Percentiles rank a stretch among this genome's conserved stretches.
These are phyloP conservation scores for Phytophthora vignae DNA, from an alignment of 352 stramenopile genomes.

Conservation along the genomic window DNA sequence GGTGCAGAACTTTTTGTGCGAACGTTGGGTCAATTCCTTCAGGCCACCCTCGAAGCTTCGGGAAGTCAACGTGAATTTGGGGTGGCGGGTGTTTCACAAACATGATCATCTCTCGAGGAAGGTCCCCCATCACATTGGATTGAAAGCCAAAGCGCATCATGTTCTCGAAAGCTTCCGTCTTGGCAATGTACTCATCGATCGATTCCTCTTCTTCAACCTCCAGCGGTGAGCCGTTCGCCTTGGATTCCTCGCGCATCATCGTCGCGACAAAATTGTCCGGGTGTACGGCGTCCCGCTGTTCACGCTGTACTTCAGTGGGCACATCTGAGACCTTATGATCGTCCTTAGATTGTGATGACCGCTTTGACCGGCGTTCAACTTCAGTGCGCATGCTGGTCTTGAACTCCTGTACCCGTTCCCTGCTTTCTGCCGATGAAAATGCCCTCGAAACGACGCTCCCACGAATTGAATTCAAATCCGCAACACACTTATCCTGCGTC, in stretches of 20 bases:
- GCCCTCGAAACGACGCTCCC: slow-evolving; percentile 5
- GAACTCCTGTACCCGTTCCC: slow-evolving; percentile 17
- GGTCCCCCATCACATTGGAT: not conserved
- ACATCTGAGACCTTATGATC: not conserved
- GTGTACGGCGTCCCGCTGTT: not conserved
- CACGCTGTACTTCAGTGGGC: not conserved
- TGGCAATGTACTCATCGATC: slow-evolving; percentile 37
- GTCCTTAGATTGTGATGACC: not conserved
- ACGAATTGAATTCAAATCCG: slow-evolving; percentile 18
- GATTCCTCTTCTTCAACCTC: slow-evolving; percentile 7
- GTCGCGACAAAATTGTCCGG: not conserved
- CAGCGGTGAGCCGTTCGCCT: not conserved
- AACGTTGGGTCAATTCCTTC: slow-evolving; percentile 25
- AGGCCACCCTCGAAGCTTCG: slow-evolving; percentile 34
- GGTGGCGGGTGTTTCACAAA: slow-evolving; percentile 15
- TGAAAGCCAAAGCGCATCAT: slow-evolving; percentile 7
- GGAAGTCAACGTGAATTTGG: slow-evolving; percentile 30
- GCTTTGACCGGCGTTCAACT: slow-evolving; percentile 5
- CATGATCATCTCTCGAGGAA: slow-evolving; percentile 29
- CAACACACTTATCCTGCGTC: slow-evolving; percentile 2
- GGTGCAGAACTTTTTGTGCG: slow-evolving; percentile 30
- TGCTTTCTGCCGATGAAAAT: not conserved
- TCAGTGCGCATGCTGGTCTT: slow-evolving; percentile 8
- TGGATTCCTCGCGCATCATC: not conserved
- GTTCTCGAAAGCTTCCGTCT: slow-evolving; percentile 25